Percentiles rank a stretch among this genome's conserved stretches.
Evolutionary conservation across 2,329 filamentous ascomycete species (phyloP).

Genomic region (Exophiala mesophila): DNA sequence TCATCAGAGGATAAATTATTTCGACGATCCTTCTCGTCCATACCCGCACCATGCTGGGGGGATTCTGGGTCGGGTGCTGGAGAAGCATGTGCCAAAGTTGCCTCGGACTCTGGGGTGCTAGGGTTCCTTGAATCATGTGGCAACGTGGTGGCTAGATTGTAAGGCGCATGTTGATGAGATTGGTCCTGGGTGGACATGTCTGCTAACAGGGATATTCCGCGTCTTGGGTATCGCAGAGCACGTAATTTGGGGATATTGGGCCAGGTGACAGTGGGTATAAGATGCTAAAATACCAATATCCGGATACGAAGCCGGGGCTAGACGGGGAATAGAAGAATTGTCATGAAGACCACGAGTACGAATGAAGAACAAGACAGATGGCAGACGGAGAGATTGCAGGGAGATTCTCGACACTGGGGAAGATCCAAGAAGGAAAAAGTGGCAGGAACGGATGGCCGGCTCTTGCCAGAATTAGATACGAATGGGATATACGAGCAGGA

Average conservation of each 20-base stretch:
- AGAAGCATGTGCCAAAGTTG: background rate
- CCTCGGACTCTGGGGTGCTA: background rate
- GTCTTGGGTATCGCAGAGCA: background rate
- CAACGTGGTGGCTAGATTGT: background rate
- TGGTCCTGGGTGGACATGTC: background rate
- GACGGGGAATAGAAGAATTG: background rate
- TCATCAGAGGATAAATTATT: slow-evolving; percentile 3
- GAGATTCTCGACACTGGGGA: too few species aligned
- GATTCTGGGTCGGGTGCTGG: background rate
- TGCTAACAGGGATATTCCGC: background rate
- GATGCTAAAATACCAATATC: too few species aligned
- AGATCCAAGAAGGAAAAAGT: too few species aligned
- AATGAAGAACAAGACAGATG: background rate
- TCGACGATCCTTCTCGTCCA: background rate
- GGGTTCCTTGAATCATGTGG: background rate
- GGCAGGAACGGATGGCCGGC: too few species aligned
- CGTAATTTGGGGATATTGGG: background rate
- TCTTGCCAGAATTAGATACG: too few species aligned
- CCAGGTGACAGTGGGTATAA: background rate
- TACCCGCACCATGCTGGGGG: background rate
- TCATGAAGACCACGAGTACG: background rate
- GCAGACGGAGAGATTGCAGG: too few species aligned
- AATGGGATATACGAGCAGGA: too few species aligned
- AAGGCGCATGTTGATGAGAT: background rate
- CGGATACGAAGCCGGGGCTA: background rate